Conservation (phyloP, 345 rosid species). For the Schrenkiella parvula region DNA sequence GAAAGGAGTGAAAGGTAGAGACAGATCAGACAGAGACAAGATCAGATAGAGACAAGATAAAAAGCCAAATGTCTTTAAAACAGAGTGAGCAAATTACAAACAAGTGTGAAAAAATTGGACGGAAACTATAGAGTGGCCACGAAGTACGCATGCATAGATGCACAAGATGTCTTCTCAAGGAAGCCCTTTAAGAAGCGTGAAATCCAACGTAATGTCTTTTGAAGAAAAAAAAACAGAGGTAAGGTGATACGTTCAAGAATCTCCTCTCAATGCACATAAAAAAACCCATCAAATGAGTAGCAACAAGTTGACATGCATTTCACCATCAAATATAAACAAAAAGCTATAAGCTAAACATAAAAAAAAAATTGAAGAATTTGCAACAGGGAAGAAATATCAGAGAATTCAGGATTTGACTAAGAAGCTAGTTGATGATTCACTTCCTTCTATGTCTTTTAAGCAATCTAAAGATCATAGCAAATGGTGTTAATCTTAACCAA, state of each 20-base stretch:
- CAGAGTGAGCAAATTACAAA: not conserved
- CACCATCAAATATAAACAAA: not conserved
- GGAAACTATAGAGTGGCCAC: constrained; percentile 24
- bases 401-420: not conserved
- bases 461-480: not conserved
- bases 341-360: not conserved
- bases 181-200: not conserved
- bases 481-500: not conserved
- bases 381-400: not conserved
- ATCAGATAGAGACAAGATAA: constrained; percentile 1
- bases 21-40: not conserved
- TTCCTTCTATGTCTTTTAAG: not conserved
- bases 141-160: constrained; percentile 31
- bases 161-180: not conserved
- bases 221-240: constrained; percentile 4
- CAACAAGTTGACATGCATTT: constrained; percentile 38
- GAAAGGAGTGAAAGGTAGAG: not conserved
- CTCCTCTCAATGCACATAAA: constrained; percentile 19
- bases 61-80: constrained; percentile 2
- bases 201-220: not conserved
- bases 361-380: not conserved
- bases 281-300: constrained; percentile 1
- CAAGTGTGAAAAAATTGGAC: constrained; percentile 8
- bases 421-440: not conserved
- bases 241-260: constrained; percentile 16